phyloP scores from a whole-genome alignment of 2,329 filamentous ascomycete genomes.

The Xylariaceae sp. region DNA sequence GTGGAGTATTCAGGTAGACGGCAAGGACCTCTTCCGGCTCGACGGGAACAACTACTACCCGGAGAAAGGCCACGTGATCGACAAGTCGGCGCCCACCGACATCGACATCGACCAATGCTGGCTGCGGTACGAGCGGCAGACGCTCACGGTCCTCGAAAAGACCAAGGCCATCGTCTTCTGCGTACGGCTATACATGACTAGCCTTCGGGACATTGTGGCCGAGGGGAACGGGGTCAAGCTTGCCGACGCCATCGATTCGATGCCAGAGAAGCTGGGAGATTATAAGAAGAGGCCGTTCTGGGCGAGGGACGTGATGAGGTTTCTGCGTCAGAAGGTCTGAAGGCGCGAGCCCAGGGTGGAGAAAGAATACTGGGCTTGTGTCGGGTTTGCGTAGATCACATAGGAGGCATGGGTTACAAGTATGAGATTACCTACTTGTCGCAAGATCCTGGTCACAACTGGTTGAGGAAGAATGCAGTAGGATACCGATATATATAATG shows the following conservation, averaged over 20 bases:
- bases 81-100: conserved; percentile 5
- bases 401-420: too few species aligned
- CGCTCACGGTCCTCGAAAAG: conserved; percentile 10
- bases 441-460: too few species aligned
- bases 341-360: too few species aligned
- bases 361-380: too few species aligned
- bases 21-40: conserved; percentile 14
- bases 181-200: conserved; percentile 15
- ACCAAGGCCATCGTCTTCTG: conserved; percentile 13
- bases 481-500: too few species aligned
- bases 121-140: conserved; percentile 15
- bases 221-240: conserved; percentile 13
- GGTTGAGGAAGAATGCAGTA: too few species aligned
- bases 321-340: too few species aligned
- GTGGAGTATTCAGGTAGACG: conserved; percentile 17
- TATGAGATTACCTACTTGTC: too few species aligned
- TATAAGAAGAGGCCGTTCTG: conserved; percentile 18
- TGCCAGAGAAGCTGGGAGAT: conserved; percentile 14
- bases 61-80: conserved; percentile 5
- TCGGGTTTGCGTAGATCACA: too few species aligned
- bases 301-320: conserved; percentile 7
- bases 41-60: conserved; percentile 17
- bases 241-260: conserved; percentile 14
- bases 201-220: conserved; percentile 10
- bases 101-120: conserved; percentile 11